A percentile compares a stretch with the other conserved stretches of the same genome.
These are phyloP conservation scores for Saxophila tyrrhenica DNA, from an alignment of 495 filamentous ascomycete species.

Conservation along the genomic window DNA sequence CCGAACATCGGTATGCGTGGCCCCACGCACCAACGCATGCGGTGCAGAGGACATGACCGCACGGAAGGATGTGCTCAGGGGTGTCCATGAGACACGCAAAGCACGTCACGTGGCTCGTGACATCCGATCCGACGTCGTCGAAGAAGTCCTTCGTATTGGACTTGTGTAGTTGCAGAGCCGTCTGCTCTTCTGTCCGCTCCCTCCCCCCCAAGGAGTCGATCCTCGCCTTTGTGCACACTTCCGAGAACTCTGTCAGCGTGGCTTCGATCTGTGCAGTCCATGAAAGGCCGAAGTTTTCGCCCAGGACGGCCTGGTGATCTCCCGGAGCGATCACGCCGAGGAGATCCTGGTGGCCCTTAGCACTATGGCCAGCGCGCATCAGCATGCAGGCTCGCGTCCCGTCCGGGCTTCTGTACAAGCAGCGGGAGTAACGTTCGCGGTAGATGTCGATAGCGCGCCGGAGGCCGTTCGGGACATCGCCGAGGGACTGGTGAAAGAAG, in stretches of 20 bases:
- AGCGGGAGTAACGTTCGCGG: too few species aligned
- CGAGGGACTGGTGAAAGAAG: too few species aligned
- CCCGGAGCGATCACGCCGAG: background rate
- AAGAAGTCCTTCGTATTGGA: too few species aligned
- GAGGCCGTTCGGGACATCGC: too few species aligned
- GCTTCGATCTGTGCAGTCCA: background rate
- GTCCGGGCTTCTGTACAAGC: background rate
- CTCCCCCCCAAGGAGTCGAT: too few species aligned
- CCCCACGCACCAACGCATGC: slow-evolving; percentile 30
- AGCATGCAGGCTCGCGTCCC: background rate
- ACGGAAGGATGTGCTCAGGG: background rate
- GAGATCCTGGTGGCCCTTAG: background rate
- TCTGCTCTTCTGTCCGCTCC: too few species aligned
- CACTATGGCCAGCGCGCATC: background rate
- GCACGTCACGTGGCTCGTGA: background rate
- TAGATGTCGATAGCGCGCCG: too few species aligned
- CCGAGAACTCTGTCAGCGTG: too few species aligned
- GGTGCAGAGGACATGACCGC: slow-evolving; percentile 38
- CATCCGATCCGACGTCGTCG: too few species aligned
- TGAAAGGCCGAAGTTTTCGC: background rate
- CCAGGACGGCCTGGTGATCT: background rate
- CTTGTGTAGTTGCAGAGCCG: too few species aligned
- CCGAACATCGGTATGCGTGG: slow-evolving; percentile 4
- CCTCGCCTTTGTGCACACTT: too few species aligned
- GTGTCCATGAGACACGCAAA: background rate